Evolutionary conservation across 768 basidiomycete species (phyloP), one percentile per base, ranked within the genome.

Genomic region (Leccinum subgranulosum): DNA sequence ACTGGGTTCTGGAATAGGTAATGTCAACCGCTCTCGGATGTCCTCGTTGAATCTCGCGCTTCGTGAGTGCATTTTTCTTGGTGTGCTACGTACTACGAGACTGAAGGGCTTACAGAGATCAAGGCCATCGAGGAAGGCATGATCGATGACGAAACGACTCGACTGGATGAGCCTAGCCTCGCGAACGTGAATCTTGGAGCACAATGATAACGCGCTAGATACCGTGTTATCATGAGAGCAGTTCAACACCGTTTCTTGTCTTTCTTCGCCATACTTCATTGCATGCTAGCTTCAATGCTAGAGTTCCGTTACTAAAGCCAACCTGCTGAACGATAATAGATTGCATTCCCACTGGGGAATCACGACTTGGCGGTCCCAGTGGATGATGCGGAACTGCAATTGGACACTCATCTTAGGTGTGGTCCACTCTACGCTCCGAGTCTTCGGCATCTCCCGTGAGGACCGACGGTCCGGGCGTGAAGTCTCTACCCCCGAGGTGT

Each of bases 31-130:
- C 45, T 57, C 66, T 31, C 66, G 72, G 3, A 19, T 66, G 48
- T 63, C 66, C 45, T 70, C 72, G 56, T 23, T 72, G 56, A 64
- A 68, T 54, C 64, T 72, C 27, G 68, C 72, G 31, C 66, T 73
- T 54, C 70, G 66, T 73, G 55, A 3, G 68, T 59, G 29, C 21
- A 15, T 39, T 27, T 15, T n/a, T 10, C 8, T n/a, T 25, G 2
- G 9, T 43, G 31, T 49, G 15, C 3, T 5, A 33, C 53, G 64
- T 31, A 0, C 10, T 29, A 62, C 23, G 12, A 33, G 0, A 33
- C 31, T 33, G 12, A 33, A 36, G 39, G 33, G 11, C 23, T 48
- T 47, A 33, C 34, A 72, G 71, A 72, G 49, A 72, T 72, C 50
- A 70, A 65, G 57, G 72, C 68, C 25, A 59, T 65, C 21, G 66